A percentile compares a stretch with the other conserved stretches of the same genome.
These are phyloP conservation scores for Wolfiporia cocos DNA, from an alignment of 1,284 basidiomycete genomes.

Conservation along the genomic window DNA sequence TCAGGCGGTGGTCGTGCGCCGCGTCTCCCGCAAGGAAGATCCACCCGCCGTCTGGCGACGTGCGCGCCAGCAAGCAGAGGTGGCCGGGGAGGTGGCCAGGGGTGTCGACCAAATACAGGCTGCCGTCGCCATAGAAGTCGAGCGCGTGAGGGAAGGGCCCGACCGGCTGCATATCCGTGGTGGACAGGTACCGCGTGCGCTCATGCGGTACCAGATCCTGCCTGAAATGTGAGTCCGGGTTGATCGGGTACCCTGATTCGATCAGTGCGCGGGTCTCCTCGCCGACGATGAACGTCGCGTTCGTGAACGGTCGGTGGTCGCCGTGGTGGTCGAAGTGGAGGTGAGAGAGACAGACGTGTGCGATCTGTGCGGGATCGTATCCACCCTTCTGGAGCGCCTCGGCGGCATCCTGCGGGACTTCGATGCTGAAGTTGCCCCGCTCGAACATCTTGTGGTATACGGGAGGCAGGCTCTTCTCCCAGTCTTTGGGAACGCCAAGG, in stretches of 20 bases:
- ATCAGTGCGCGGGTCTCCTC: slow-evolving; percentile 30
- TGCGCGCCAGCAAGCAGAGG: slow-evolving; percentile 49
- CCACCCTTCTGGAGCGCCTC: slow-evolving; percentile 46
- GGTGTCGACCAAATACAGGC: slow-evolving; percentile 48
- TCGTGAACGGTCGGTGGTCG: slow-evolving; percentile 37
- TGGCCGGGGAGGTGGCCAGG: slow-evolving; percentile 51
- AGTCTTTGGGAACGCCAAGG: slow-evolving; percentile 45
- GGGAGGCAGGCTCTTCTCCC: slow-evolving; percentile 35
- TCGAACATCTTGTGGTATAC: slow-evolving; percentile 6
- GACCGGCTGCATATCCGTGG: slow-evolving; percentile 19
- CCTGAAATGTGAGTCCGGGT: slow-evolving; percentile 29
- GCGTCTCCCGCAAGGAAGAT: slow-evolving; percentile 50
- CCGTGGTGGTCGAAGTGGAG: slow-evolving; percentile 42
- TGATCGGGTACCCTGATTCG: slow-evolving; percentile 34
- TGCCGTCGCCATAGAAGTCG: slow-evolving; percentile 54
- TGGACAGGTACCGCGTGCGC: slow-evolving; percentile 29
- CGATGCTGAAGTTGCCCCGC: slow-evolving; percentile 14
- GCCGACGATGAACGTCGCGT: slow-evolving; percentile 40
- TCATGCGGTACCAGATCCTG: slow-evolving; percentile 34
- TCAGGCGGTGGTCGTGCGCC: slow-evolving; percentile 46
- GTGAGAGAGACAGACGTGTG: slow-evolving; percentile 44
- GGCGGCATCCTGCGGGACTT: slow-evolving; percentile 35
- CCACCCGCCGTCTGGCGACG: slow-evolving; percentile 49
- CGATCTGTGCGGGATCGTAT: slow-evolving; percentile 32
- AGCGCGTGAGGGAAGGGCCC: slow-evolving; percentile 46